Conservation (phyloP, 768 basidiomycete genomes). For the Crucibulum laeve region DNA sequence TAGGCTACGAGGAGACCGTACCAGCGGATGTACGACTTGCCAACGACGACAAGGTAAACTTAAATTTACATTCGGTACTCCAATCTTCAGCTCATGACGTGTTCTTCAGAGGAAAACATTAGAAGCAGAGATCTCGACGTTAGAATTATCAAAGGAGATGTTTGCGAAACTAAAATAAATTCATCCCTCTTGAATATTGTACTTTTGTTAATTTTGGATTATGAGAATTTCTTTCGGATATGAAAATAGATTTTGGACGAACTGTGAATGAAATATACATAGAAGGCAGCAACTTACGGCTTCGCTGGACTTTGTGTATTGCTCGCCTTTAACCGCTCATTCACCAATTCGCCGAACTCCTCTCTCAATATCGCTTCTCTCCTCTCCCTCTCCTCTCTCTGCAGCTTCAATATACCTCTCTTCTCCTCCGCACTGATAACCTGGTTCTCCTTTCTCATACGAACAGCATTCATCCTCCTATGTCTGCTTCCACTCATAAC, state of each 20-base stretch:
- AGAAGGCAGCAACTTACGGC: too few relatives aligned
- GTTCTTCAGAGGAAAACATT: constrained; percentile 61
- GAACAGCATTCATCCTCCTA: constrained; percentile 96
- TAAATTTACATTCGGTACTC: neutral
- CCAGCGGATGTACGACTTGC: constrained; percentile 69
- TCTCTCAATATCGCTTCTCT: constrained; percentile 86
- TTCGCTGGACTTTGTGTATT: too few relatives aligned
- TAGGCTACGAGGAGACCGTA: constrained; percentile 77
- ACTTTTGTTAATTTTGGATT: neutral
- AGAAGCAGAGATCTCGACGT: constrained; percentile 74
- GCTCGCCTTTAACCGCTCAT: constrained; percentile 65
- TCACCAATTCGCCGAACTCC: constrained; percentile 83
- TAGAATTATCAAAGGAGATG: constrained; percentile 70
- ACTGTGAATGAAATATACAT: too few relatives aligned
- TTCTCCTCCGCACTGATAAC: constrained; percentile 99
- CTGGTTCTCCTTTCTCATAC: constrained; percentile 99
- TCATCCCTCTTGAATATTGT: neutral
- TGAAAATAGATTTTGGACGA: too few relatives aligned
- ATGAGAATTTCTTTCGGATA: too few relatives aligned
- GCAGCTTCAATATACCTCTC: constrained; percentile 89
- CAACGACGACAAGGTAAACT: constrained; percentile 80
- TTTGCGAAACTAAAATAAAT: constrained; percentile 66
- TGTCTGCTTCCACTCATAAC: constrained; percentile 98
- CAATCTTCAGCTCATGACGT: constrained; percentile 6
- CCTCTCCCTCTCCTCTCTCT: constrained; percentile 90